These are phyloP conservation scores for Ceratocystis lukuohia DNA, from an alignment of 2,329 filamentous ascomycete species.

Conservation along the genomic window DNA sequence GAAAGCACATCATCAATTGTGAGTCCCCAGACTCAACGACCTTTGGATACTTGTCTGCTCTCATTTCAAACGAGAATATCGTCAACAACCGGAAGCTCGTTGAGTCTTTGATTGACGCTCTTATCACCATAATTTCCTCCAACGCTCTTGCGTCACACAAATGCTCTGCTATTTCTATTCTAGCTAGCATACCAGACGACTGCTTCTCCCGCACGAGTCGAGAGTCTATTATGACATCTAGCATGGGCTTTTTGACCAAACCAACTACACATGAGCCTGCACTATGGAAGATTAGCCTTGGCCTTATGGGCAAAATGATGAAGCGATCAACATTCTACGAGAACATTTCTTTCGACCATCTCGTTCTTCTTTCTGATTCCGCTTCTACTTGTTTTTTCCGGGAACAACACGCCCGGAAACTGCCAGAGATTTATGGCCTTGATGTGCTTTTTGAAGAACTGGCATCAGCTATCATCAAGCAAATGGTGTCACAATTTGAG, in stretches of 20 bases:
- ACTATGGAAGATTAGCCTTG: slow-evolving; percentile 18
- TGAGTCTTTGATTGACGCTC: slow-evolving; percentile 17
- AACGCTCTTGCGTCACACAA: not conserved
- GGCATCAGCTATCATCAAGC: slow-evolving; percentile 28
- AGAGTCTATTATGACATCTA: slow-evolving; percentile 15
- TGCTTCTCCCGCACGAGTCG: slow-evolving; percentile 20
- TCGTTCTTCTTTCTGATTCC: slow-evolving; percentile 27
- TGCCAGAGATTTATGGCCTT: slow-evolving; percentile 17
- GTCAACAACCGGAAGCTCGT: slow-evolving; percentile 19
- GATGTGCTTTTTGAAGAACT: slow-evolving; percentile 21
- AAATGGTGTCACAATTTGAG: slow-evolving; percentile 34
- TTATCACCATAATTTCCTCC: slow-evolving; percentile 15
- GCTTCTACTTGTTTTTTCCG: slow-evolving; percentile 21
- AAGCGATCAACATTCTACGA: slow-evolving; percentile 38
- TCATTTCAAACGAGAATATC: slow-evolving; percentile 20
- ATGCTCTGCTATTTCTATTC: slow-evolving; percentile 14
- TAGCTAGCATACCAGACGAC: slow-evolving; percentile 18
- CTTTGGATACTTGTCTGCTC: slow-evolving; percentile 13
- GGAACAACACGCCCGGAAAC: not conserved
- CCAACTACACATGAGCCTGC: slow-evolving; percentile 6
- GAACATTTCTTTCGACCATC: slow-evolving; percentile 31
- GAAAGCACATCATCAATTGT: slow-evolving; percentile 11
- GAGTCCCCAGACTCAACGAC: slow-evolving; percentile 11
- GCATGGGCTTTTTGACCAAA: slow-evolving; percentile 15
- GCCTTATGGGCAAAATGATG: slow-evolving; percentile 33